Percentiles rank a stretch among this genome's conserved stretches.
These are phyloP conservation scores for Hirsutella rhossiliensis DNA, from an alignment of 2,329 filamentous ascomycete genomes.

Conservation along the genomic window DNA sequence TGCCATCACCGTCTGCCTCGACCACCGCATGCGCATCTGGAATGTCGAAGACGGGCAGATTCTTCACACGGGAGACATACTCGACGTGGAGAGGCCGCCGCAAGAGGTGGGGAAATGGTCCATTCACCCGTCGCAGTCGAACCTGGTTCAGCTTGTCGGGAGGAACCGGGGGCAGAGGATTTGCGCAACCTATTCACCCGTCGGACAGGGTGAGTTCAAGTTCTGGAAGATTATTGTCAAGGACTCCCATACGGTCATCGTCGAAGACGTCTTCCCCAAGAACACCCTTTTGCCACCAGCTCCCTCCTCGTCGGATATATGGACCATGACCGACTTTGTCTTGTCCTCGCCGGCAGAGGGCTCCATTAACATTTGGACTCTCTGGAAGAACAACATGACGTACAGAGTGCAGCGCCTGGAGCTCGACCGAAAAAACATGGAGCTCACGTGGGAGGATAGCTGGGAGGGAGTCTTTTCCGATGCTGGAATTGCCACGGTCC, in stretches of 20 bases:
- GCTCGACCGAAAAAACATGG: constrained; percentile 55
- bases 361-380: constrained; percentile 54
- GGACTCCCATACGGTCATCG: constrained; percentile 48
- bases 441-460: constrained; percentile 47
- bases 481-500: constrained; percentile 38
- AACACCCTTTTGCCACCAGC: constrained; percentile 50
- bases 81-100: constrained; percentile 53
- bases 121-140: constrained; percentile 67
- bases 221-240: constrained; percentile 70
- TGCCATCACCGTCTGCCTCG: constrained; percentile 72
- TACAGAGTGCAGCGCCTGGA: constrained; percentile 64
- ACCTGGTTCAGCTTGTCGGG: constrained; percentile 62
- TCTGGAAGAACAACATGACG: constrained; percentile 77
- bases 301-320: constrained; percentile 61
- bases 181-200: constrained; percentile 76
- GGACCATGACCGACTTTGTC: constrained; percentile 69
- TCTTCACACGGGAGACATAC: constrained; percentile 63
- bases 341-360: constrained; percentile 44
- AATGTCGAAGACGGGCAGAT: constrained; percentile 73
- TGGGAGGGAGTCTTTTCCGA: constrained; percentile 64
- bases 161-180: constrained; percentile 38
- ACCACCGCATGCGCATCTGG: constrained; percentile 85
- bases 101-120: constrained; percentile 62
- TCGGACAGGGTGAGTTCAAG: constrained; percentile 83
- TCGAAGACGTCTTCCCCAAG: constrained; percentile 61